Evolutionary conservation across 805 yeast species (phyloP).

Genomic region (Wickerhamiella bombiphila): DNA sequence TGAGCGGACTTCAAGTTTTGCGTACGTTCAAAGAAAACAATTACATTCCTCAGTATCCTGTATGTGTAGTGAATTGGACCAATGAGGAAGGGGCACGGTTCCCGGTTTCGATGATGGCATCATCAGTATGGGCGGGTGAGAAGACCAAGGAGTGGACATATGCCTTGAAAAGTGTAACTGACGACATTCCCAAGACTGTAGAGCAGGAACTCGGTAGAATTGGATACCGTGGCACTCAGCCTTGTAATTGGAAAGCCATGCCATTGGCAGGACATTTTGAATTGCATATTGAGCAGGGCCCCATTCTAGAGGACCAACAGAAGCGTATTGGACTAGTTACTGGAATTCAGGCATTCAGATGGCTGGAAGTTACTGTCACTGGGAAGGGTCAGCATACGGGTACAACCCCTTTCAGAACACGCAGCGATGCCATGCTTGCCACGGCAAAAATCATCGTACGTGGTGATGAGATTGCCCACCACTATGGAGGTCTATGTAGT

Average conservation of each 20-base stretch:
- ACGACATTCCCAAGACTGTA: neutral
- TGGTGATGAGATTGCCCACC: conserved; percentile 40
- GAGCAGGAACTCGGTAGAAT: neutral
- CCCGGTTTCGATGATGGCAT: conserved; percentile 53
- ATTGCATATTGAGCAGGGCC: conserved; percentile 67
- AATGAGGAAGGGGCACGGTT: conserved; percentile 71
- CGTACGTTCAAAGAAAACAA: conserved; percentile 48
- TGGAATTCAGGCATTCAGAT: conserved; percentile 52
- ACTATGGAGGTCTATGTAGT: conserved; percentile 39
- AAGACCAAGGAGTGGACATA: conserved; percentile 31
- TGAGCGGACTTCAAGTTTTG: conserved; percentile 51
- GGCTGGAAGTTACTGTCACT: conserved; percentile 42
- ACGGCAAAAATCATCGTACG: conserved; percentile 42
- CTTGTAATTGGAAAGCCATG: conserved; percentile 25
- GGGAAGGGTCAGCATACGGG: conserved; percentile 66
- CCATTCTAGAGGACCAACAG: conserved; percentile 41
- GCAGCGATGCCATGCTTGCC: conserved; percentile 48
- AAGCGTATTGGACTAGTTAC: conserved; percentile 50
- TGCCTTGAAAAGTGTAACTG: neutral
- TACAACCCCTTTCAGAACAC: conserved; percentile 47
- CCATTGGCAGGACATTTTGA: conserved; percentile 52
- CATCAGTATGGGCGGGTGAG: conserved; percentile 51
- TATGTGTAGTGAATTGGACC: conserved; percentile 55
- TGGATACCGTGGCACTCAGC: conserved; percentile 16
- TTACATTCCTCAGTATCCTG: conserved; percentile 48